Base-by-base conservation (phyloP, 2,329 filamentous ascomycete genomes). In the Podosphaera aphanis region DNA sequence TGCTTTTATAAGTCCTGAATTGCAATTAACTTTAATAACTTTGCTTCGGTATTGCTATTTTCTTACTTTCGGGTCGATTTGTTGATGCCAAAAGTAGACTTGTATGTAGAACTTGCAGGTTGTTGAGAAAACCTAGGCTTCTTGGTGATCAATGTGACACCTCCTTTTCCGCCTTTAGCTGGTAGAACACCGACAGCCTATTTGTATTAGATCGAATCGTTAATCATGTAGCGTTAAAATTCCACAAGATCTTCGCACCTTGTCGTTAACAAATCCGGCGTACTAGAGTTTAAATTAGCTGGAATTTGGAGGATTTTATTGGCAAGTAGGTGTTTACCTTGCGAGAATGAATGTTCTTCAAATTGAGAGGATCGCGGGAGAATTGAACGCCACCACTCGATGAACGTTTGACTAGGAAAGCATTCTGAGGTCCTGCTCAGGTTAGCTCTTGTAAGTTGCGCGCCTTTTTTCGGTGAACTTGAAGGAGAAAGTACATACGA, bases 331-430 rank as follows among this genome's bases (percentile, higher is more conserved):
- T 10, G 3, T 63, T 54, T 67, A 90, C 83, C 79, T 93, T 95
- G 70, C 83, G 81, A 59, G 74, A 78, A 73, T 93, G 80, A 68
- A 79, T 71, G 79, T 94, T 95, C 65, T 69, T 73, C 66, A 95
- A 68, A 77, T 95, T 98, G 57, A 94, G 69, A 60, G 86, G 83
- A 64, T 95, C 88, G 59, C 82, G 81, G 58, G 88, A 95, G 74
- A 98, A 85, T 68, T 83, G 81, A 58, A 81, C 71, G 64, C 83
- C 81, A 61, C 83, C 85, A 60, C 71, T 71, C 59, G 68, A 66
- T 63, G 76, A 79, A 70, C 83, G 81, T 80, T 93, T 93, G 64
- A 88, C 82, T 64, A 93, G 79, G 75, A 71, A 93, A 63, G 83
- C 69, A 71, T 92, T 93, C 70, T 84, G 77, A 70, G 68, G 69